Evolutionary conservation across 352 stramenopile genomes (phyloP), one percentile per base, ranked within the genome.

Genomic region (Pythium rishiriense): DNA sequence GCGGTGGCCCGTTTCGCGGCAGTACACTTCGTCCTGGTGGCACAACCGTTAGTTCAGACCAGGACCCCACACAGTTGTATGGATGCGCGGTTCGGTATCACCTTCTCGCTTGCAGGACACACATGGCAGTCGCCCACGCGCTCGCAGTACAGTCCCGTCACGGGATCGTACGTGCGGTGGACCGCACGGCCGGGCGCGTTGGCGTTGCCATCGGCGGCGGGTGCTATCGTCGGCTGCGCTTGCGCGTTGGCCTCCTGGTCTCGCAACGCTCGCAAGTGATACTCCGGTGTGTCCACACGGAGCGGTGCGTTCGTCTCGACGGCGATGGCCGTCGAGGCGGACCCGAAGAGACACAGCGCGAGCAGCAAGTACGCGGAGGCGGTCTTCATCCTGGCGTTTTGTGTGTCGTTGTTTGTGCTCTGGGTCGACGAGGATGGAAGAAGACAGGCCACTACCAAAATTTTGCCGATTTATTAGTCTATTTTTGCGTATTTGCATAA

Each of bases 111-210:
- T 21, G 73, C 55, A 10, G 76, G 68, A 52, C 83, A 92, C n/a
- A 72, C 45, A 53, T 82, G 60, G 55, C 83, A 92, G 15, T 83
- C 70, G 29, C 78, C 75, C 35, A 85, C 62, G 6, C 85, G 54
- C 17, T 74, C 72, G 33, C 83, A 90, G n/a, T 79, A 80, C 21
- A 92, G 61, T 2, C 81, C 80, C 2, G 81, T 83, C 24, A 78
- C 54, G 7, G 81, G 72, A 57, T 92, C 83, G 63, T 89, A 90
- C 59, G 86, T 75, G 45, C 80, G 78, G 58, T 85, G 74, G 10
- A 79, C 48, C 17, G 69, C 68, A 26, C 43, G 25, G 42, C 15
- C 29, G 53, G 41, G 24, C 31, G 25, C 21, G n/a, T 17, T 12
- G 14, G 19, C 37, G 6, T 43, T 17, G 2, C 9, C 12, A 17